Evolutionary conservation across 305 asterid species (phyloP), one percentile per base, ranked within the genome.

Genomic region (Fraxinus albicans): DNA sequence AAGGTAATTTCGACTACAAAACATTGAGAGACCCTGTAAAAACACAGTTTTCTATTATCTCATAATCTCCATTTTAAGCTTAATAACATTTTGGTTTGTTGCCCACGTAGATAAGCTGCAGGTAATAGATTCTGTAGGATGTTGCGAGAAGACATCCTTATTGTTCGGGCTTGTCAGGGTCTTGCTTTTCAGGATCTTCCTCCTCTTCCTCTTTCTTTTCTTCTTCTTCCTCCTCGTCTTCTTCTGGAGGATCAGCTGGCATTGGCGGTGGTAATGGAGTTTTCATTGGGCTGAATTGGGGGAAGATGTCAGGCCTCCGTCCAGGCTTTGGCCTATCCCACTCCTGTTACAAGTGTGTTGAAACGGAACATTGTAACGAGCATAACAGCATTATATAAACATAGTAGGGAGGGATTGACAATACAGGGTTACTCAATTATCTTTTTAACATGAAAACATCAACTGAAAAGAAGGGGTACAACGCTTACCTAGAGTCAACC

Each of bases 201-300:
- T 94, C 97, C 75, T 91, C 94, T 72, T 93, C 93, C 83, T 90
- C 93, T 84, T 93, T 79, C 73, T 91, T 85, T 40, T 92, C 89
- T 84, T 94, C 95, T 4, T 92, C 95, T 63, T 94, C 97, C 31
- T 95, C 98, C 31, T 95, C 98, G 3, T 93, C 97, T 84, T 92
- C 95, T 85, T 88, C 93, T 0, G 93, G 94, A 84, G 93, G 94
- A 84, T 93, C 98, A 31, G 87, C 88, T 0, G 98, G 98, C 91
- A 90, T 84, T 0, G 98, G 97, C 10, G 96, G 97, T 40, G 98
- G 98, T 82, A 93, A 87, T 21, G 98, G 97, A 83, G 98, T 95
- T 87, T 93, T 95, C 97, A 93, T 92, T 25, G 98, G 98, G 85
- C 98, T 93, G 89, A 95, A 95, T 84, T 93, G 94, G 10, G 98